These are phyloP conservation scores for Phalaenopsis hybrid DNA, from an alignment of 116 monocot species.

Conservation along the genomic window DNA sequence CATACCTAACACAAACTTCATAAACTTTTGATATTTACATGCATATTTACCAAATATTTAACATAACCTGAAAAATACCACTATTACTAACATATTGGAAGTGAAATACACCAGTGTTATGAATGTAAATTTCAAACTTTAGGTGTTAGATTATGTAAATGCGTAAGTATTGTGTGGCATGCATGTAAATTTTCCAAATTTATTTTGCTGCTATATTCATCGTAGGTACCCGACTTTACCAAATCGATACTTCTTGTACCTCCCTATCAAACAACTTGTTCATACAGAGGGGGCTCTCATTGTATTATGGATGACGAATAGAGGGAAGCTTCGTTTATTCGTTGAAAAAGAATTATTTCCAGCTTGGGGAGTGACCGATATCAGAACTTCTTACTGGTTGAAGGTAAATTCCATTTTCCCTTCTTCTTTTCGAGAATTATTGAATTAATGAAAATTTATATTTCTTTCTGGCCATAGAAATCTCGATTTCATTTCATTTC, in stretches of 20 bases:
- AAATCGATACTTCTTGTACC: conserved; percentile 61
- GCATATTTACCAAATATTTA: too few relatives aligned
- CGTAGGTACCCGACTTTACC: conserved; percentile 83
- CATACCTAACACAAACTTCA: too few relatives aligned
- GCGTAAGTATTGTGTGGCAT: too few relatives aligned
- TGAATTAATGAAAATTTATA: not conserved
- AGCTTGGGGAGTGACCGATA: conserved; percentile 67
- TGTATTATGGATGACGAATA: conserved; percentile 82
- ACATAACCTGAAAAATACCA: too few relatives aligned
- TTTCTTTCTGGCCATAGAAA: not conserved
- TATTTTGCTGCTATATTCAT: not conserved
- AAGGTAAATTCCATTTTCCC: conserved; percentile 40
- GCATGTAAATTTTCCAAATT: not conserved
- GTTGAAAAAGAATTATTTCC: conserved; percentile 85
- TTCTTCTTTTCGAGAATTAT: not conserved
- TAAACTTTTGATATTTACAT: too few relatives aligned
- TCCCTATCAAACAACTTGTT: conserved; percentile 80
- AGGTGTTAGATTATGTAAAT: too few relatives aligned
- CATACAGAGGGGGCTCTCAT: conserved; percentile 80
- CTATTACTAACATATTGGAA: too few relatives aligned
- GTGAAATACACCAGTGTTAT: too few relatives aligned
- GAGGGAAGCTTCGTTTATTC: conserved; percentile 65
- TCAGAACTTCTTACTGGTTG: conserved; percentile 63
- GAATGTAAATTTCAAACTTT: too few relatives aligned
- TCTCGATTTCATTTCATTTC: not conserved